These are phyloP conservation scores for Penicillium sp. DNA, from an alignment of 2,329 filamentous ascomycete genomes.

Conservation along the genomic window DNA sequence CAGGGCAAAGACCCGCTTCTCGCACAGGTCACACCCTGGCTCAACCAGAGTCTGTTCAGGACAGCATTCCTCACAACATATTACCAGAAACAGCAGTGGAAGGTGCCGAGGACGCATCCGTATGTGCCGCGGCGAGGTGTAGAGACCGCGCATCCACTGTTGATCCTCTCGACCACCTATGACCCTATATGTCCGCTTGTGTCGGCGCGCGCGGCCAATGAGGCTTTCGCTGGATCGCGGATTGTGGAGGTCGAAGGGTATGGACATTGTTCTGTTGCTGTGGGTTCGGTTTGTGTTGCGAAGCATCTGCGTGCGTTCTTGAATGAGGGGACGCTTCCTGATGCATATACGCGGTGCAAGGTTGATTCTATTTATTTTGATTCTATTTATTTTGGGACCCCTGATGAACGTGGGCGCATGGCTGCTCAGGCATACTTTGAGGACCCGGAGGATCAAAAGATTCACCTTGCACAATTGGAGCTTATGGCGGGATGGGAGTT, in stretches of 20 bases:
- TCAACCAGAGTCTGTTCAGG: constrained; percentile 9
- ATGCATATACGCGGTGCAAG: constrained; percentile 12
- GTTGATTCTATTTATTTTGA: constrained; percentile 14
- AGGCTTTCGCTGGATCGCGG: constrained; percentile 22
- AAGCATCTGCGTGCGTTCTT: constrained; percentile 22
- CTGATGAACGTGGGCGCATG: not conserved
- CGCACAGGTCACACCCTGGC: not conserved
- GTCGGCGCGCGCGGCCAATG: constrained; percentile 21
- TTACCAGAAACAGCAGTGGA: constrained; percentile 13
- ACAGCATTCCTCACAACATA: not conserved
- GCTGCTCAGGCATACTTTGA: constrained; percentile 5
- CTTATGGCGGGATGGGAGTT: constrained; percentile 7
- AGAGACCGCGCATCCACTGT: constrained; percentile 21
- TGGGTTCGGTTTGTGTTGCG: constrained; percentile 21
- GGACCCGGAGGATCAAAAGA: constrained; percentile 3
- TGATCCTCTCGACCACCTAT: constrained; percentile 25
- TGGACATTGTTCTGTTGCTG: constrained; percentile 23
- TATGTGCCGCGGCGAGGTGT: constrained; percentile 13
- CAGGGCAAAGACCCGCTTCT: not conserved
- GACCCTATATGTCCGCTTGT: constrained; percentile 24
- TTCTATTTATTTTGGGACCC: constrained; percentile 7
- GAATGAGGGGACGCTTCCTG: constrained; percentile 20
- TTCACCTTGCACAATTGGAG: constrained; percentile 6
- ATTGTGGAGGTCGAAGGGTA: constrained; percentile 25
- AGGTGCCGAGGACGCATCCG: constrained; percentile 10